These are phyloP conservation scores for Boletus rex-veris DNA, from an alignment of 768 basidiomycete species.

Conservation along the genomic window DNA sequence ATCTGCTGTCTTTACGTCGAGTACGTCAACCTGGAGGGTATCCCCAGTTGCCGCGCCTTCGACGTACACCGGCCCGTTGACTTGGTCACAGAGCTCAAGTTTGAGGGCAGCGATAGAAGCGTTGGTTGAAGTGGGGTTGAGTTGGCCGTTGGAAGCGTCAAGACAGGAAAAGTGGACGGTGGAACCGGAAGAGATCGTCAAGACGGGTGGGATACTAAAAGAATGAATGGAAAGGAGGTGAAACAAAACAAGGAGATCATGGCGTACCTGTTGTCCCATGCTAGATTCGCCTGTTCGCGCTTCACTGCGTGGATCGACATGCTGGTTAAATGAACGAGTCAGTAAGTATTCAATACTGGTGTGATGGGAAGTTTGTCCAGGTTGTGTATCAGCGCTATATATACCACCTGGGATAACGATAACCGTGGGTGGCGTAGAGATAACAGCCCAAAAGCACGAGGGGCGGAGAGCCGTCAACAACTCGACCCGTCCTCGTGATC, in stretches of 20 bases:
- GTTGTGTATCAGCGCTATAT: too few relatives aligned
- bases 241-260: not conserved
- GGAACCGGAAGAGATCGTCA: conserved; percentile 50
- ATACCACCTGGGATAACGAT: too few relatives aligned
- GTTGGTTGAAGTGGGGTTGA: conserved; percentile 42
- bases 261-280: conserved; percentile 57
- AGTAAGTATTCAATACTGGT: too few relatives aligned
- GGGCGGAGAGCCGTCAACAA: too few relatives aligned
- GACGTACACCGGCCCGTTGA: conserved; percentile 58
- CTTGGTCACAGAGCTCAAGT: conserved; percentile 51
- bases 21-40: conserved; percentile 56
- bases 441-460: too few relatives aligned
- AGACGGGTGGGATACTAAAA: conserved; percentile 48
- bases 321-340: too few relatives aligned
- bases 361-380: too few relatives aligned
- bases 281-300: conserved; percentile 50
- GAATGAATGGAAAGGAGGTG: not conserved
- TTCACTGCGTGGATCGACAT: conserved; percentile 56
- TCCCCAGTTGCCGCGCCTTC: conserved; percentile 52
- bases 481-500: too few relatives aligned
- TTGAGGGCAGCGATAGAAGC: conserved; percentile 38
- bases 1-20: conserved; percentile 47
- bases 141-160: conserved; percentile 62
- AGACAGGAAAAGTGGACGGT: conserved; percentile 57
- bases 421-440: too few relatives aligned